Base-by-base conservation (phyloP, 164 flowering plant species). In the Houttuynia cordata region DNA sequence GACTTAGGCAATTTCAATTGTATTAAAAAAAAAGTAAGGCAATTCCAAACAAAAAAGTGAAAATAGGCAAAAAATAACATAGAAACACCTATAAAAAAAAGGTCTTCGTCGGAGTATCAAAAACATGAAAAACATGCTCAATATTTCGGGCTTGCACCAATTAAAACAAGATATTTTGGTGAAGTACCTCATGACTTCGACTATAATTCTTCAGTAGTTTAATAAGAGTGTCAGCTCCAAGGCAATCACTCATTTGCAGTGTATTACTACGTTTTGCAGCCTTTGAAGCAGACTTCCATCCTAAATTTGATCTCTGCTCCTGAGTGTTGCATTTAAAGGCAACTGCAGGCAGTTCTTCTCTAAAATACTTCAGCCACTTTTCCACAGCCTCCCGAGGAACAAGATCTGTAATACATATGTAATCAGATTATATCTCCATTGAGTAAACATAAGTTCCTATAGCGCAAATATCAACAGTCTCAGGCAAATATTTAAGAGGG, bases 331-430 rank as follows among this genome's bases (percentile, higher is more conserved):
- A n/a, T n/a, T n/a, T n/a, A n/a, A n/a, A n/a, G n/a, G n/a, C n/a
- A n/a, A n/a, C n/a, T n/a, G n/a, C n/a, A n/a, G n/a, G n/a, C 89
- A 88, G 70, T 67, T 93, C 99, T 78, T 88, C 97, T 64, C 96
- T 75, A 23, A 91, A 83, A 76, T 91, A 86, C 65, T 78, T 83
- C 58, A 93, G 95, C 99, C 99, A 93, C 77, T 88, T 90, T 65
- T 90, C 96, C 63, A 71, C 93, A 72, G 97, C 81, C 76, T 90
- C 99, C 37, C 89, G 81, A 47, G 99, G 99, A 51, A 91, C 99
- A 79, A 93, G 99, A 81, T 93, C 99, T 93, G 76, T 62, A 21
- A 70, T 51, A 25, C 8, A n/a, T n/a, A n/a, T n/a, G n/a, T n/a
- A n/a, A n/a, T n/a, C n/a, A n/a, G n/a, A n/a, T n/a, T n/a, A n/a